Percentiles rank a stretch among this genome's conserved stretches.
Conservation (phyloP, 768 basidiomycete genomes). For the Sporobolomyces roseus region DNA sequence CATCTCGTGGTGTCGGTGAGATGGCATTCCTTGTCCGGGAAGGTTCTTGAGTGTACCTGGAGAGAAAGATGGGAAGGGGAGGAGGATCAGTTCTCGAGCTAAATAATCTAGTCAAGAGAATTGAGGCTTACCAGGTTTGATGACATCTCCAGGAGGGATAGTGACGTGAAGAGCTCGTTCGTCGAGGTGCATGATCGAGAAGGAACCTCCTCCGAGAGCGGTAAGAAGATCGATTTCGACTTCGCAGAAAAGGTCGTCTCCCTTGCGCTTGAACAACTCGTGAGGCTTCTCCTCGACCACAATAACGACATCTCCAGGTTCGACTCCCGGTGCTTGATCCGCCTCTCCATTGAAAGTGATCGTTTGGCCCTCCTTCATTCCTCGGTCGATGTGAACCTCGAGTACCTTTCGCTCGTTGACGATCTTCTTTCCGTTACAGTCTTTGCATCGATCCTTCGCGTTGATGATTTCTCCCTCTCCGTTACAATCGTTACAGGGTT, state of each 20-base stretch:
- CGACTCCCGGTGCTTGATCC: conserved; percentile 80
- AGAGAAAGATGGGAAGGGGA: conserved; percentile 2
- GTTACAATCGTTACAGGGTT: conserved; percentile 84
- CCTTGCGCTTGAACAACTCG: conserved; percentile 79
- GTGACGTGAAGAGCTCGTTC: conserved; percentile 80
- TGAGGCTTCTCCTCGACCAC: conserved; percentile 90
- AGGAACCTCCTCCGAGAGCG: conserved; percentile 84
- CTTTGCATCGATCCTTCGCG: conserved; percentile 80
- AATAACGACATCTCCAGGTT: conserved; percentile 91
- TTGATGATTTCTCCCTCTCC: conserved; percentile 96
- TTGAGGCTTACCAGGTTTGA: conserved; percentile 73
- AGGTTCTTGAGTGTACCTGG: conserved; percentile 85
- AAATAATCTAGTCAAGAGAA: not conserved
- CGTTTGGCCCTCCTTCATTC: conserved; percentile 90
- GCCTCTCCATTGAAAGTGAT: conserved; percentile 85
- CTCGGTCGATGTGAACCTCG: conserved; percentile 97
- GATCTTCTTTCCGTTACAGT: conserved; percentile 93
- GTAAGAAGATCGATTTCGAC: conserved; percentile 90
- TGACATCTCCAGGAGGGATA: conserved; percentile 77
- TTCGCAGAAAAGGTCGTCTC: conserved; percentile 78
- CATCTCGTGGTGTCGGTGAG: conserved; percentile 91
- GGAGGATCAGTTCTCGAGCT: not conserved
- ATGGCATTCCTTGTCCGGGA: conserved; percentile 95
- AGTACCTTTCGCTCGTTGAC: conserved; percentile 90
- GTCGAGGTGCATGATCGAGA: conserved; percentile 86